These are phyloP conservation scores for Sporobolomyces phaffii DNA, from an alignment of 768 basidiomycete species.

Conservation along the genomic window DNA sequence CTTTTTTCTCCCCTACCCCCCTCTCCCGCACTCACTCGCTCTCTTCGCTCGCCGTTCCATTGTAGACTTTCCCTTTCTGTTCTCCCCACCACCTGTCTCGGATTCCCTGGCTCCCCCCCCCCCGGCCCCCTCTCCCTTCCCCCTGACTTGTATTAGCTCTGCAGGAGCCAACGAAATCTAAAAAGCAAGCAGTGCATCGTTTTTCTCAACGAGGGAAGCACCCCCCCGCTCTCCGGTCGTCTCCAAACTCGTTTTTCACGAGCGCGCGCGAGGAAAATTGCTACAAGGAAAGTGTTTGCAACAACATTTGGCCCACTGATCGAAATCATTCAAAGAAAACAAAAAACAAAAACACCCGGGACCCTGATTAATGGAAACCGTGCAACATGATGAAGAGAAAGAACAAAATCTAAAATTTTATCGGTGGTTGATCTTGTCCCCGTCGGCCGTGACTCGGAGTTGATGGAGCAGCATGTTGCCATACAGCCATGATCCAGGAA, in stretches of 20 bases:
- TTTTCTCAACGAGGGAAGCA: background rate
- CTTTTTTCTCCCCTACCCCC: background rate
- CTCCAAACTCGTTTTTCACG: too few relatives aligned
- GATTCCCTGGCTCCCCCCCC: too few relatives aligned
- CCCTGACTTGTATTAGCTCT: background rate
- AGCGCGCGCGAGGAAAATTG: background rate
- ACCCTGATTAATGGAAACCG: too few relatives aligned
- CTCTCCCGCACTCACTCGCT: background rate
- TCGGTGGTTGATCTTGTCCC: too few relatives aligned
- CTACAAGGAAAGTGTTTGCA: background rate
- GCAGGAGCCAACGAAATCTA: too few relatives aligned
- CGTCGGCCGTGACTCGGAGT: background rate
- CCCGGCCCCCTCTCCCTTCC: background rate
- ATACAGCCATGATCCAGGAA: conserved; percentile 23
- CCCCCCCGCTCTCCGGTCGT: too few relatives aligned
- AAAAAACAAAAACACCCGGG: too few relatives aligned
- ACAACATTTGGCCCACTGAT: background rate
- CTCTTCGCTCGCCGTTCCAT: too few relatives aligned
- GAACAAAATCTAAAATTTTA: too few relatives aligned
- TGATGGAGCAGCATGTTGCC: conserved; percentile 30
- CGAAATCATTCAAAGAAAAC: too few relatives aligned
- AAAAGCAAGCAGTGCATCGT: conserved; percentile 6
- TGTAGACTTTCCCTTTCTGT: conserved; percentile 1
- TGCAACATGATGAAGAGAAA: too few relatives aligned
- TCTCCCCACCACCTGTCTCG: background rate